phyloP scores from a whole-genome alignment of 345 rosid species.

The Hibiscus mutabilis region DNA sequence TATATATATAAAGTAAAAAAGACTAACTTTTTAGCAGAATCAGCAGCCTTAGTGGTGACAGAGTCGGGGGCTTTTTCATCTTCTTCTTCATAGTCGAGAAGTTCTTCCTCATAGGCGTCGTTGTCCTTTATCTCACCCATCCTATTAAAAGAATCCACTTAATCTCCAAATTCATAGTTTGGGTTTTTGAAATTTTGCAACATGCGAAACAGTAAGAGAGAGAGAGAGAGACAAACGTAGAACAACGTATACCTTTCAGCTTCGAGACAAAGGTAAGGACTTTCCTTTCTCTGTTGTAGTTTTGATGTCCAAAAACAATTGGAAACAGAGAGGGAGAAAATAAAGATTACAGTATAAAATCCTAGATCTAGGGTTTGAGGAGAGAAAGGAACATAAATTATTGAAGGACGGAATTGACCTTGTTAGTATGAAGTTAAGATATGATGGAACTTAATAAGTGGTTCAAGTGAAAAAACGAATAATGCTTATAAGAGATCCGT shows the following conservation, averaged over 20 bases:
- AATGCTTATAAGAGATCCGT: too few relatives aligned
- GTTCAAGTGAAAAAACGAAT: too few relatives aligned
- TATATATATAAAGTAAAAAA: not conserved
- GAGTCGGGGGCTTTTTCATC: conserved; percentile 84
- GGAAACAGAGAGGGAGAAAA: not conserved
- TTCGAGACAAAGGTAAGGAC: not conserved
- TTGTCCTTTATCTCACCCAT: conserved; percentile 93
- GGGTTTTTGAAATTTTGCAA: not conserved
- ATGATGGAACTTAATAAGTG: too few relatives aligned
- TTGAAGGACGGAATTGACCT: not conserved
- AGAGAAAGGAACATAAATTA: not conserved
- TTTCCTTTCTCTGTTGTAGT: not conserved
- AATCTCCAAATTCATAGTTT: not conserved
- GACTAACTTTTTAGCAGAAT: conserved; percentile 80
- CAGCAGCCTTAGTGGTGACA: conserved; percentile 47
- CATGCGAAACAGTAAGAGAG: not conserved
- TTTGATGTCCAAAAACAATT: not conserved
- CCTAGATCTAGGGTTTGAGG: conserved; percentile 1
- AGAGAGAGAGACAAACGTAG: not conserved
- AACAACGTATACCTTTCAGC: not conserved
- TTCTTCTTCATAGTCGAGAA: conserved; percentile 90
- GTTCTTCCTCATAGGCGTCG: conserved; percentile 99
- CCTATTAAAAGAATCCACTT: not conserved
- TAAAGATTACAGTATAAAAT: not conserved
- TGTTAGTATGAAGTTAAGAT: too few relatives aligned